A percentile compares a stretch with the other conserved stretches of the same genome.
phyloP scores from a whole-genome alignment of 1,284 basidiomycete species.

The Heterobasidion occidentale region DNA sequence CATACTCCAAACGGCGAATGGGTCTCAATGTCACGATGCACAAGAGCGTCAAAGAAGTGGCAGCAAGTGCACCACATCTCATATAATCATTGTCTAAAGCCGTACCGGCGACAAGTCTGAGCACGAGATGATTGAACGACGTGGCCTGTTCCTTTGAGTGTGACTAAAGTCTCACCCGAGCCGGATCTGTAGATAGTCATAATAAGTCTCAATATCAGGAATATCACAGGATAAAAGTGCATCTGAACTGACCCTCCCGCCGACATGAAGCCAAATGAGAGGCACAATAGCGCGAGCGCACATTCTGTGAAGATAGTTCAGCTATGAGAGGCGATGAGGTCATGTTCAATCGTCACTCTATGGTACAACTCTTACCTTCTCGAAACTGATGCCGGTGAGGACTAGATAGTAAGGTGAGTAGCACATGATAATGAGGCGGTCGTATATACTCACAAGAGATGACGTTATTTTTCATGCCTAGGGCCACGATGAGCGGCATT shows the following conservation, averaged over 20 bases:
- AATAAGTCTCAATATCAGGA: background rate
- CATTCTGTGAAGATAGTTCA: constrained; percentile 47
- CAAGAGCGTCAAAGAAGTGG: constrained; percentile 13
- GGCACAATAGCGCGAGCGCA: constrained; percentile 38
- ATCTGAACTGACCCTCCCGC: constrained; percentile 28
- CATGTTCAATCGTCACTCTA: constrained; percentile 9
- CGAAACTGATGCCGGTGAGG: constrained; percentile 51
- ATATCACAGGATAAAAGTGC: background rate
- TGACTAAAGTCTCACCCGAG: background rate
- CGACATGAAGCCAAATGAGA: constrained; percentile 43
- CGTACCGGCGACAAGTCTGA: background rate
- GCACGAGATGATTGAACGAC: background rate
- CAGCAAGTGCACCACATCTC: constrained; percentile 9
- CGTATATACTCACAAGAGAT: constrained; percentile 37
- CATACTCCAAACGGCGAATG: constrained; percentile 15
- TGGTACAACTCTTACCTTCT: constrained; percentile 31
- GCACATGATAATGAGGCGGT: background rate
- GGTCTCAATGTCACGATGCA: constrained; percentile 17
- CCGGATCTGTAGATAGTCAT: background rate
- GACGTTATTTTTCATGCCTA: constrained; percentile 60
- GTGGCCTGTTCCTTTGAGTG: background rate
- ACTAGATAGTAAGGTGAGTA: constrained; percentile 24
- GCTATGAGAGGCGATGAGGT: constrained; percentile 11
- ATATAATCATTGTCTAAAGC: background rate
- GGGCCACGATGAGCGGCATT: constrained; percentile 48